Percentiles rank a stretch among this genome's conserved stretches.
phyloP scores from a whole-genome alignment of 1,284 basidiomycete species.

The Moesziomyces sp. region DNA sequence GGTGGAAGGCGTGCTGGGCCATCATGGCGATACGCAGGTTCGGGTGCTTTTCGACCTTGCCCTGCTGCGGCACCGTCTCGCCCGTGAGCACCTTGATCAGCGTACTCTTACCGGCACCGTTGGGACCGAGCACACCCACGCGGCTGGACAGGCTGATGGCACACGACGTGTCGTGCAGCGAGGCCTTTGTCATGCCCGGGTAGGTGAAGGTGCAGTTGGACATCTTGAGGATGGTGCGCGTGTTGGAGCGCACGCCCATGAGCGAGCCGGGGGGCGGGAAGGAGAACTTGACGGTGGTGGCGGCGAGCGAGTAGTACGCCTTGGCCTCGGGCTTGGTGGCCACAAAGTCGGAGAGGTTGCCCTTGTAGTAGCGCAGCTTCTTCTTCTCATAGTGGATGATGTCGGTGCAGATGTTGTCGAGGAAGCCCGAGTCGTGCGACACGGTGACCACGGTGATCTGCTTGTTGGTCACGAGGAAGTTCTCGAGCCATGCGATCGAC shows the following conservation, averaged over 20 bases:
- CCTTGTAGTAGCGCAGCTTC: slow-evolving; percentile 94
- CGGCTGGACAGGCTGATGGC: slow-evolving; percentile 82
- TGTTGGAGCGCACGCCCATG: slow-evolving; percentile 97
- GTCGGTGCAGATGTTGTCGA: slow-evolving; percentile 96
- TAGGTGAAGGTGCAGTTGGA: slow-evolving; percentile 93
- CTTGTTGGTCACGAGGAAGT: slow-evolving; percentile 73
- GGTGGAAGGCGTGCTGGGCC: slow-evolving; percentile 79
- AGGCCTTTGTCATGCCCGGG: slow-evolving; percentile 84
- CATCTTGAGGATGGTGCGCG: slow-evolving; percentile 94
- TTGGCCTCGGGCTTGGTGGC: slow-evolving; percentile 91
- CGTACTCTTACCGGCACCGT: slow-evolving; percentile 75
- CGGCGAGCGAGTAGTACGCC: slow-evolving; percentile 96
- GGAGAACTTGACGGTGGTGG: slow-evolving; percentile 92
- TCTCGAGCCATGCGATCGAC: slow-evolving; percentile 93
- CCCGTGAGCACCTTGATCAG: slow-evolving; percentile 96
- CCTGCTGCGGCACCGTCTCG: slow-evolving; percentile 91
- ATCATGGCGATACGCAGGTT: slow-evolving; percentile 95
- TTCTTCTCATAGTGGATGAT: slow-evolving; percentile 98
- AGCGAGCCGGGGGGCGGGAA: slow-evolving; percentile 96
- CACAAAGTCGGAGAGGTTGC: slow-evolving; percentile 93
- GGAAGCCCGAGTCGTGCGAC: slow-evolving; percentile 97
- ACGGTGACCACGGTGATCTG: slow-evolving; percentile 86
- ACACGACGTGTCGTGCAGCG: slow-evolving; percentile 87
- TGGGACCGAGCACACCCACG: slow-evolving; percentile 69
- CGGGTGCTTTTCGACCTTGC: slow-evolving; percentile 94